Evolutionary conservation across 2,329 filamentous ascomycete genomes (phyloP), one percentile per base, ranked within the genome.

Genomic region (Penicillium hordei): DNA sequence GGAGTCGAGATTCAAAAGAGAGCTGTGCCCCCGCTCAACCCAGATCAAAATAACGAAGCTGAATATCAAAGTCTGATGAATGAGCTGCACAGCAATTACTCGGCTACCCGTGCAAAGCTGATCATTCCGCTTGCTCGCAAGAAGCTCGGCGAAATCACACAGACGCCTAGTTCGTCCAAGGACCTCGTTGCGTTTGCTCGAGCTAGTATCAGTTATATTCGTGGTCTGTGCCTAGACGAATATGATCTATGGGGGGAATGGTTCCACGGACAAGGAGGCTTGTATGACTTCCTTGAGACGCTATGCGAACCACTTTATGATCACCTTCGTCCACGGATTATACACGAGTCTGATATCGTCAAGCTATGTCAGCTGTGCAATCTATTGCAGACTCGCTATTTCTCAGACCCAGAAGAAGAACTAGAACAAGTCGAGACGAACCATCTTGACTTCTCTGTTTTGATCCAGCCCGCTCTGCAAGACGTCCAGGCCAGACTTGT

Each of bases 261-360:
- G 85, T 87, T 88, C 60, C 82, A 86, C 59, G 84, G 82, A 4
- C 83, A 87, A 58, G 82, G 79, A 27, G 84, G 82, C 2, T 70
- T 88, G 7, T 86, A 89, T 65, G 84, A 88, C 58, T 89, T 87
- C 61, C 75, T 89, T 1, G 86, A 89, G 69, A 82, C 84, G 19
- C 78, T 89, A 46, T 87, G 86, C 68, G 86, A 89, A 69, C 86
- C 86, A 3, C 76, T 89, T 29, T 88, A 88, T 65, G 86, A 89
- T 64, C 80, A 88, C 65, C 75, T 89, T 27, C 79, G 85, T 50
- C 86, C 86, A 8, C 79, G 83, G 44, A 87, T 85, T 19, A 87
- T 89, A 57, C 86, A 86, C 60, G 86, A 89, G 68, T 86, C 82
- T 15, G 84, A 87, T 61, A 79, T 89, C 27, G 76, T 87, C 51